Base-by-base conservation (phyloP, 495 filamentous ascomycete genomes). In the Xylaria grammica region DNA sequence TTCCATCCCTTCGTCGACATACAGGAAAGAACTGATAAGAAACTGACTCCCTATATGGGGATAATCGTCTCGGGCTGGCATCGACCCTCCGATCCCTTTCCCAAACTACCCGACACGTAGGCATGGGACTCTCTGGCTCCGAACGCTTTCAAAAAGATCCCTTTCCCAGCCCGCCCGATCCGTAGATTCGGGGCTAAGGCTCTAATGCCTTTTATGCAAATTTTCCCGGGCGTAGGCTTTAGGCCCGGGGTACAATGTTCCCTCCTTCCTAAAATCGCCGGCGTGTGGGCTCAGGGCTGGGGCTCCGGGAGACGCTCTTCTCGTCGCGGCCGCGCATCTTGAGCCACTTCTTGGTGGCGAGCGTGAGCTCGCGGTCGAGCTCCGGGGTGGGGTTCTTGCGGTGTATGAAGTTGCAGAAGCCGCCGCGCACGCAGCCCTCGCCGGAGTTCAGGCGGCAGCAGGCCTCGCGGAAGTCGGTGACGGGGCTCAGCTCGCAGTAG, bases 361-460 rank as follows among this genome's bases (percentile, higher is more conserved):
- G 81, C 65, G 91, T 87, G 68, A 99, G 75, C 71, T 98, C 96
- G 46, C 92, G 79, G 26, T 99, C 96, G 62, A 99, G 79, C 77
- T 97, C 95, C 24, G 88, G 80, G 67, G 84, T 85, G 5, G 95
- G 94, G 74, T 98, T 94, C 83, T 98, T 98, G 60, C 95, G 86
- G 72, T 99, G 95, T 61, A 99, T 99, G 77, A 99, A 99, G 74
- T 99, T 99, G 84, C 95, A 99, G 81, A 98, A 98, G 2, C 95
- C 95, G 44, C 93, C 96, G 61, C 95, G 83, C 20, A 97, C 94
- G 79, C 95, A 99, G 3, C 95, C 95, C 75, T 98, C 95, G 42
- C 94, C 95, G 46, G 86, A 90, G 75, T 99, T 99, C 54, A 98
- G 82, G 50, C 95, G 85, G 79, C 95, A 99, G 77, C 95, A 99